Evolutionary conservation across 2,329 filamentous ascomycete species (phyloP), one percentile per base, ranked within the genome.

Genomic region (Cladophialophora immunda): DNA sequence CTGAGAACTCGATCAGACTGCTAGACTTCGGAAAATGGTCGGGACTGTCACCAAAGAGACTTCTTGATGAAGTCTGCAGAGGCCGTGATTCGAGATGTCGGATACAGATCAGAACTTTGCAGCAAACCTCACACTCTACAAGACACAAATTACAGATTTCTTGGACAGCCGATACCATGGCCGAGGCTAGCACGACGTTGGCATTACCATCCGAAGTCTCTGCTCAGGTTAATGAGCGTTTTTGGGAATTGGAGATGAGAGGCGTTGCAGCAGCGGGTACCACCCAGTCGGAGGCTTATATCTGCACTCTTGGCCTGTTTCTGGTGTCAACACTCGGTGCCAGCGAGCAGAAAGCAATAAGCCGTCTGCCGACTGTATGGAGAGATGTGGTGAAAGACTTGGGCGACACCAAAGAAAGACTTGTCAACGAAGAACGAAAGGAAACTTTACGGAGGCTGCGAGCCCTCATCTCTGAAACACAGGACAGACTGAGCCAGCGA

Each of bases 51-150:
- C 94, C 94, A 17, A 87, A 88, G 68, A 86, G 91, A 70, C 85
- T 92, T 30, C 80, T 98, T 13, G 93, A 97, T 77, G 94, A 97
- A 77, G 87, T 92, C n/a, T 96, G 94, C 76, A 90, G 91, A 73
- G 87, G 47, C 70, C 91, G 92, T 78, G 93, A 97, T 75, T 82
- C 90, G 1, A 84, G 84, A 3, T 91, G 86, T 32, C 90, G 86
- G 72, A 79, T 97, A 27, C 81, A 80, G 2, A 95, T 90, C 76
- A 88, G 84, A 64, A 79, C 91, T 50, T 81, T 95, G 29, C 96
- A 93, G 1, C 86, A 90, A 27, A 88, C 89, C 4, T 84, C 88
- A 0, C 95, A 92, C 78, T 90, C 91, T 1, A 91, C 90, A 71
- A 88, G 92, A 22, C 91, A 96, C 75, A 85, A 89, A 27, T 81